These are phyloP conservation scores for Zymoseptoria brevis DNA, from an alignment of 2,329 filamentous ascomycete species.

Conservation along the genomic window DNA sequence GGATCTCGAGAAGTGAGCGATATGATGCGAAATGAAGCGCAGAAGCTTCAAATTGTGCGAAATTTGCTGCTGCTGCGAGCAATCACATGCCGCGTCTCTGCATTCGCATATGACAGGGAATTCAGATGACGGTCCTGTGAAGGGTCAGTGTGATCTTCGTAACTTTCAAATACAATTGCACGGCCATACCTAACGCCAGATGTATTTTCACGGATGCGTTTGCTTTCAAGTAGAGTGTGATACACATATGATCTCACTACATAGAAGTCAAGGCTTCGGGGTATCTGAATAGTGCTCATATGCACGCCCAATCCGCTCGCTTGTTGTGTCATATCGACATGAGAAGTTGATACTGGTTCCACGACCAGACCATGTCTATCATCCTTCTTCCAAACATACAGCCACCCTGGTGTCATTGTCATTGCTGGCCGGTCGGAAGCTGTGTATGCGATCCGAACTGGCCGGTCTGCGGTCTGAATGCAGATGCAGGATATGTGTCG, in stretches of 20 bases:
- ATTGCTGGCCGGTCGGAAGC: conserved; percentile 1
- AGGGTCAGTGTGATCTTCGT: too few relatives aligned
- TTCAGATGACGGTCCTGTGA: too few relatives aligned
- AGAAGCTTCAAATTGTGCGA: neutral
- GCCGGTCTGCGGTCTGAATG: conserved; percentile 22
- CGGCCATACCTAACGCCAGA: too few relatives aligned
- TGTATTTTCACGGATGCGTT: neutral
- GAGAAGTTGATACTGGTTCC: neutral
- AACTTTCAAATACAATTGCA: too few relatives aligned
- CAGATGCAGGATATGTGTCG: conserved; percentile 16
- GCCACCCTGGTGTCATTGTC: neutral
- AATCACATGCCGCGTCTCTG: neutral
- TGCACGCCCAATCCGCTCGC: neutral
- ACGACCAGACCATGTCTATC: neutral
- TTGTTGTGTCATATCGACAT: neutral
- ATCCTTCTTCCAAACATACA: neutral
- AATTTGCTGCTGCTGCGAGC: neutral
- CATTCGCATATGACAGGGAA: neutral
- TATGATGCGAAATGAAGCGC: neutral
- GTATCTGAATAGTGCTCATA: neutral
- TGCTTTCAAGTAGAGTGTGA: neutral
- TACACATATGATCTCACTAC: neutral
- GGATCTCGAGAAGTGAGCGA: neutral
- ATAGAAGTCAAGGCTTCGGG: neutral
- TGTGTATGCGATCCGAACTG: conserved; percentile 20